These are phyloP conservation scores for Oryza brachyantha DNA, from an alignment of 176 grass and related monocot genomes.

Conservation along the genomic window DNA sequence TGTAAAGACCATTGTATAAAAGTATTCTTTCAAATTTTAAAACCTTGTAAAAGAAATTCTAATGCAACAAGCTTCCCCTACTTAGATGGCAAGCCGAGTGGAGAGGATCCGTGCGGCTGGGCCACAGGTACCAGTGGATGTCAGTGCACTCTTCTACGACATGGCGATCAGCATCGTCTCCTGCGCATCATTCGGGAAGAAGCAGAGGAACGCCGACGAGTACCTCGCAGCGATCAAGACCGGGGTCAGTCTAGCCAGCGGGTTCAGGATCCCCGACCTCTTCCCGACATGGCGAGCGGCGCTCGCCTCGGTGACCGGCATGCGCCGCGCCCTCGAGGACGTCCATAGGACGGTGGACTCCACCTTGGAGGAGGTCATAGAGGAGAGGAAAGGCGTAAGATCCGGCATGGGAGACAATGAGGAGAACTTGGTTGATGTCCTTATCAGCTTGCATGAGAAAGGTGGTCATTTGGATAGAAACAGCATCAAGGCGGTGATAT, in stretches of 20 bases:
- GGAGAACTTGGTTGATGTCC: constrained; percentile 2
- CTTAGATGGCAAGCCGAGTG: neutral
- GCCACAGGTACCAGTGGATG: neutral
- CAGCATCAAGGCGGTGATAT: neutral
- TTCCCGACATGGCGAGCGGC: neutral
- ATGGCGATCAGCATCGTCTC: neutral
- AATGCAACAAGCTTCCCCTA: neutral
- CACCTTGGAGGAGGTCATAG: neutral
- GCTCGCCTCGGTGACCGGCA: constrained; percentile 4
- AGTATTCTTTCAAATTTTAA: too few relatives aligned
- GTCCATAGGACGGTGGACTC: constrained; percentile 7
- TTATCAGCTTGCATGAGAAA: constrained; percentile 4
- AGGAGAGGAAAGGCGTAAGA: neutral
- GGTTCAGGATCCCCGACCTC: constrained; percentile 16
- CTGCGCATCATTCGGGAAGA: neutral
- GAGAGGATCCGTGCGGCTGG: neutral
- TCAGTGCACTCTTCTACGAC: neutral
- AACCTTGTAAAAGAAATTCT: too few relatives aligned
- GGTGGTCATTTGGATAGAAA: neutral
- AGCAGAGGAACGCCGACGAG: neutral
- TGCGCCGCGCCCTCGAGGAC: neutral
- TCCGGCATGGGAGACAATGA: neutral
- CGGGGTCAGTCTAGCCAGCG: neutral
- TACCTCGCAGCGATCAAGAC: neutral
- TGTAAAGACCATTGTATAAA: too few relatives aligned